phyloP scores from a whole-genome alignment of 257 asterid genomes.

The Datura wrightii region DNA sequence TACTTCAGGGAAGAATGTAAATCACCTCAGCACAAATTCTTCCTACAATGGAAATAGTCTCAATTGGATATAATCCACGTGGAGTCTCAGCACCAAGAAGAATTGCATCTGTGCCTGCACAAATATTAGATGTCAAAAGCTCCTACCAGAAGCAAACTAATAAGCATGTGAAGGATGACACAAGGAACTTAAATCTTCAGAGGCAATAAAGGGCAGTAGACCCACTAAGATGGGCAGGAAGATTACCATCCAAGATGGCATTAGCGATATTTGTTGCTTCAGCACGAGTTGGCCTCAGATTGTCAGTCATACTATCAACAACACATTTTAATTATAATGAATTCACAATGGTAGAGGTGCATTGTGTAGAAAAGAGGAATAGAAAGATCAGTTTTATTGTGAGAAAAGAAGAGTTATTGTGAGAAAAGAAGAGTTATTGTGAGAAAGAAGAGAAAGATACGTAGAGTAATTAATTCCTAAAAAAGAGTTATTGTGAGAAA shows the following conservation, averaged over 20 bases:
- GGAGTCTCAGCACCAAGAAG: constrained; percentile 98
- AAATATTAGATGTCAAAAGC: not conserved
- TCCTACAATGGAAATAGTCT: constrained; percentile 82
- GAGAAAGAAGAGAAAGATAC: too few species aligned
- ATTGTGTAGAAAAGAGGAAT: too few species aligned
- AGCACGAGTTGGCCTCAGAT: constrained; percentile 95
- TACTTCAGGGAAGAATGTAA: not conserved
- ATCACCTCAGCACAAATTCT: constrained; percentile 82
- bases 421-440: too few species aligned
- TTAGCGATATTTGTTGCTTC: constrained; percentile 98
- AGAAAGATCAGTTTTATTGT: too few species aligned
- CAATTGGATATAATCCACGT: constrained; percentile 89
- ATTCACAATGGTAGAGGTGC: too few species aligned
- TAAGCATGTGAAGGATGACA: not conserved
- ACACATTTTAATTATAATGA: constrained; percentile 97
- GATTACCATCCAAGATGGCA: constrained; percentile 87
- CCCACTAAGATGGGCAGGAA: constrained; percentile 25
- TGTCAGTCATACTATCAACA: constrained; percentile 94
- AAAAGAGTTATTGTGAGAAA: too few species aligned
- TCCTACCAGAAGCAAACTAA: constrained; percentile 2
- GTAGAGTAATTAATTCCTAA: too few species aligned
- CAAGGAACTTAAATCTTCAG: constrained; percentile 1
- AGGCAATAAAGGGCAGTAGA: not conserved
- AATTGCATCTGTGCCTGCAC: constrained; percentile 93
- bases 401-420: too few species aligned